phyloP scores from a whole-genome alignment of 2,329 filamentous ascomycete species.

The Drechslerella dactyloides region DNA sequence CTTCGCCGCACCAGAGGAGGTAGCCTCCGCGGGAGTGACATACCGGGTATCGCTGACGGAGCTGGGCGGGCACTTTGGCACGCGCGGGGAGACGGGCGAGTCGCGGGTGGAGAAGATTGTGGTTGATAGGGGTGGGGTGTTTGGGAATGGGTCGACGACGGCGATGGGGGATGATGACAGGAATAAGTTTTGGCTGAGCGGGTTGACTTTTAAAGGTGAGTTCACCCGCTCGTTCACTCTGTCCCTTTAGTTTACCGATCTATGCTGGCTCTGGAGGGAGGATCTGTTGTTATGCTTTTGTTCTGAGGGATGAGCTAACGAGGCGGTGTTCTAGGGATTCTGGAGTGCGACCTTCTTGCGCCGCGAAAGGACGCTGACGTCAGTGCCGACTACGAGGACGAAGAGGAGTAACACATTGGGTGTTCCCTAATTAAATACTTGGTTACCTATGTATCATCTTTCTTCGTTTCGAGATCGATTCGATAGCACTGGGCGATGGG shows the following conservation, averaged over 20 bases:
- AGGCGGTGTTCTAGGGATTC: background rate
- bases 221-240: background rate
- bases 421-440: too few relatives aligned
- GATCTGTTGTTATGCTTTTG: too few relatives aligned
- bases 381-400: background rate
- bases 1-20: slow-evolving; percentile 10
- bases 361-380: background rate
- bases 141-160: slow-evolving; percentile 37
- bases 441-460: too few relatives aligned
- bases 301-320: background rate
- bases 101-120: slow-evolving; percentile 35
- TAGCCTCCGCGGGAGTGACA: slow-evolving; percentile 19
- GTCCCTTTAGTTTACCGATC: too few relatives aligned
- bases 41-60: slow-evolving; percentile 38
- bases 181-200: slow-evolving; percentile 38
- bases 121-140: slow-evolving; percentile 23
- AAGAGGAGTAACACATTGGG: background rate
- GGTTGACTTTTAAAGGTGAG: slow-evolving; percentile 29
- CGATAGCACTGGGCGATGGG: too few relatives aligned
- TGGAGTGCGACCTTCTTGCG: slow-evolving; percentile 4
- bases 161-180: slow-evolving; percentile 32
- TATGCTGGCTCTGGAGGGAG: too few relatives aligned
- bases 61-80: slow-evolving; percentile 34
- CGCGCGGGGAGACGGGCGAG: slow-evolving; percentile 25
- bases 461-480: too few relatives aligned